Evolutionary conservation across 2,329 filamentous ascomycete species (phyloP).

Genomic region (Hyphodiscus sp.): DNA sequence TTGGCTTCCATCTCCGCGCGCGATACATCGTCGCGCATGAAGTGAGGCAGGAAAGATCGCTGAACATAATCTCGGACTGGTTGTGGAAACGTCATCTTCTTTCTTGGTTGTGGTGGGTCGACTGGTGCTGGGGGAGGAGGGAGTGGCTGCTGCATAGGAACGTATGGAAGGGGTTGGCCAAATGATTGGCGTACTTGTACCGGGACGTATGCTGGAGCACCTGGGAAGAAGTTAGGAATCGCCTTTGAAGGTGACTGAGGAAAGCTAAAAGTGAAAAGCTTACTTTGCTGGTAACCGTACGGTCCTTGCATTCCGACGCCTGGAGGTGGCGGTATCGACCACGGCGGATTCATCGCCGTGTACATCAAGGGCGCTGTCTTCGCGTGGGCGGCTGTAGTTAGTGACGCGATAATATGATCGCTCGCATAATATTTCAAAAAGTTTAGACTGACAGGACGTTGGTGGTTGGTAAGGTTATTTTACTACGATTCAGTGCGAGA

Average conservation of each 20-base stretch:
- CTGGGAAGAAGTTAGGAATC: slow-evolving; percentile 30
- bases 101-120: slow-evolving; percentile 35
- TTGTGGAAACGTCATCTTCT: slow-evolving; percentile 67
- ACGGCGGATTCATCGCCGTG: slow-evolving; percentile 27
- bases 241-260: neutral
- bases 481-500: neutral
- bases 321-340: slow-evolving; percentile 32
- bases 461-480: neutral
- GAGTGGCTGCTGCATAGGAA: slow-evolving; percentile 31
- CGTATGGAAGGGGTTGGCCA: slow-evolving; percentile 28
- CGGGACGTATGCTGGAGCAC: slow-evolving; percentile 36
- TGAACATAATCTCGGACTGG: slow-evolving; percentile 86
- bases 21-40: slow-evolving; percentile 56
- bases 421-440: neutral
- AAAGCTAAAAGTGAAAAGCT: slow-evolving; percentile 9
- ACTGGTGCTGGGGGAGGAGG: slow-evolving; percentile 25
- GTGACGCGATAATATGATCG: slow-evolving; percentile 16
- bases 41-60: slow-evolving; percentile 73
- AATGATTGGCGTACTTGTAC: slow-evolving; percentile 37
- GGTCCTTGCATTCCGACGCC: slow-evolving; percentile 30
- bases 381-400: slow-evolving; percentile 19
- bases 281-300: slow-evolving; percentile 27
- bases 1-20: slow-evolving; percentile 73
- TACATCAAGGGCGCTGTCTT: slow-evolving; percentile 18
- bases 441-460: neutral